Conservation (phyloP, 345 rosid species). For the Anacardium occidentale region DNA sequence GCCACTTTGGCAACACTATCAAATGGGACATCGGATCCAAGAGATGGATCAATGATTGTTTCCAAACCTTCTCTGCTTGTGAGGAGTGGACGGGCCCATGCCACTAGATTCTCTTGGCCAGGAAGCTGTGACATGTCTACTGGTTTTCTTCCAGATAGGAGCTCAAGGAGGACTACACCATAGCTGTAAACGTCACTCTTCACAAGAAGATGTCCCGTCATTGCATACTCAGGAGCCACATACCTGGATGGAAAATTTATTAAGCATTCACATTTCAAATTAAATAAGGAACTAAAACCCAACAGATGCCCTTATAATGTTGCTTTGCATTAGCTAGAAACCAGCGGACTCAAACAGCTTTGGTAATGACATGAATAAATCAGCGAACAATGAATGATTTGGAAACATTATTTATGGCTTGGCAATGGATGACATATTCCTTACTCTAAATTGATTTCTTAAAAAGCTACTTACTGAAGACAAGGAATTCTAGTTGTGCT, state of each 20-base stretch:
- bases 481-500: not conserved
- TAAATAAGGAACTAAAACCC: not conserved
- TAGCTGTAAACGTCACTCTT: slow-evolving; percentile 99
- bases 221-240: slow-evolving; percentile 98
- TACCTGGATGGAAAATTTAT: slow-evolving; percentile 48
- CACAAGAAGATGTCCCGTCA: slow-evolving; percentile 96
- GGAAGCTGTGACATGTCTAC: slow-evolving; percentile 90
- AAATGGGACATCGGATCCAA: slow-evolving; percentile 61
- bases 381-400: not conserved
- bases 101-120: slow-evolving; percentile 87
- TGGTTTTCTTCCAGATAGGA: slow-evolving; percentile 81
- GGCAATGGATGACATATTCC: not conserved
- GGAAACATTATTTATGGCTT: not conserved
- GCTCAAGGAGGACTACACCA: slow-evolving; percentile 98
- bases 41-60: slow-evolving; percentile 60
- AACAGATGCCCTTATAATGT: slow-evolving; percentile 1
- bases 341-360: not conserved
- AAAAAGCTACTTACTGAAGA: not conserved
- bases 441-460: not conserved
- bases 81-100: slow-evolving; percentile 86
- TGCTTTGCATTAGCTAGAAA: not conserved
- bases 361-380: not conserved
- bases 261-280: slow-evolving; percentile 6
- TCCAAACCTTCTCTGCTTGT: slow-evolving; percentile 74
- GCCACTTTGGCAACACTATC: slow-evolving; percentile 87